phyloP scores from a whole-genome alignment of 2,329 filamentous ascomycete species.

The Fusarium sp. region DNA sequence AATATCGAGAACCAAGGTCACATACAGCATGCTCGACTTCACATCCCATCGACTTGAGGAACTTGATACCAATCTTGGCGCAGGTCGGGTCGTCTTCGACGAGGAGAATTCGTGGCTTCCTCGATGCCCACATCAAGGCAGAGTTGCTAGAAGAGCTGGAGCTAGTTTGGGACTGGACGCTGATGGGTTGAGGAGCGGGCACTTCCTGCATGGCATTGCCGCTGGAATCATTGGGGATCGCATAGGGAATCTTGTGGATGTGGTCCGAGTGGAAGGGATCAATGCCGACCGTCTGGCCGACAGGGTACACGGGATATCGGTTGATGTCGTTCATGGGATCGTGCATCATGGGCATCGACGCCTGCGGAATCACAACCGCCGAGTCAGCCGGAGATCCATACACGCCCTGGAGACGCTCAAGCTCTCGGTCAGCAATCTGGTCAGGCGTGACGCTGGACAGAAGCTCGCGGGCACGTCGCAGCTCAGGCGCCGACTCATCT shows the following conservation, averaged over 20 bases:
- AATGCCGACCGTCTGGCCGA: constrained; percentile 88
- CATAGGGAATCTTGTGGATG: constrained; percentile 91
- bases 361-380: constrained; percentile 52
- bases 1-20: constrained; percentile 28
- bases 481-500: constrained; percentile 60
- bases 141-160: constrained; percentile 49
- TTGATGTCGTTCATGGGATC: constrained; percentile 63
- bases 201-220: constrained; percentile 49
- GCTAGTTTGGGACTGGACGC: constrained; percentile 35
- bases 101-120: constrained; percentile 81
- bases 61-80: constrained; percentile 72
- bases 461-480: constrained; percentile 65
- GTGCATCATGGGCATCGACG: constrained; percentile 57
- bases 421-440: constrained; percentile 60
- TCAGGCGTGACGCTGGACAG: constrained; percentile 62
- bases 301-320: constrained; percentile 81
- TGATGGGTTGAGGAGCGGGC: constrained; percentile 51
- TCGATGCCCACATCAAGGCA: constrained; percentile 60
- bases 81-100: constrained; percentile 83
- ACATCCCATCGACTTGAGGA: constrained; percentile 70
- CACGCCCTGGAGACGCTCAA: constrained; percentile 63
- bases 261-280: constrained; percentile 95
- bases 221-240: constrained; percentile 67
- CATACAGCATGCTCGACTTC: constrained; percentile 72
- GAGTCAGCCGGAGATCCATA: constrained; percentile 64